Base-by-base conservation (phyloP, 2,329 filamentous ascomycete species). In the Fusarium aywerte region DNA sequence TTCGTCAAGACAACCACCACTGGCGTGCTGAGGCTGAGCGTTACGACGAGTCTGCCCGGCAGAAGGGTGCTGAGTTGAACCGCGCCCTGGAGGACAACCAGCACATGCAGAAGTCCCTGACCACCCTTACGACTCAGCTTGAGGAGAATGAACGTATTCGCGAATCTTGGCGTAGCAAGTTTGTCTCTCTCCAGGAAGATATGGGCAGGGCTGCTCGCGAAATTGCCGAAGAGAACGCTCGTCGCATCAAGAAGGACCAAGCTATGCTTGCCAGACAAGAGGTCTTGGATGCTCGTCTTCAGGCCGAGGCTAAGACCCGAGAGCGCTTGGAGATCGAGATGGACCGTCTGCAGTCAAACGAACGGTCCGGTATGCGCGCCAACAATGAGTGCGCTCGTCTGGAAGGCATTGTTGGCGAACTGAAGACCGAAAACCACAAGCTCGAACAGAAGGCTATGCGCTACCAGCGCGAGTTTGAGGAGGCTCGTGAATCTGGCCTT, bases 101-200 rank as follows among this genome's bases (percentile, higher is more conserved):
- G 76, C 89, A 90, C 67, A 82, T 97, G 57, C 89, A 89, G 70
- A 89, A 87, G 75, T 89, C 89, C 29, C 87, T 97, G 58, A 87
- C 90, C 63, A 90, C 89, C 21, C 84, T 97, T 55, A 88, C 89
- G 64, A 86, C 86, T 43, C 93, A 97, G 75, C 87, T 96, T 39
- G 90, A 96, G 73, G 94, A 97, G 80, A 95, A 93, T 73, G 89
- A 94, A 74, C 89, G 90, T 66, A 87, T 96, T 60, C 90, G 93
- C 58, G 92, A 97, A 76, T 89, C 85, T 62, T 94, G 96, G 87
- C 90, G 93, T 69, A 83, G 84, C 76, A 97, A 96, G 78, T 91
- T 97, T 73, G 88, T 95, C 71, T 89, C 89, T 61, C 83, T 99
- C 36, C 94, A 98, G 78, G 87, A 93, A 66, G 93, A 97, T 71